Base-by-base conservation (phyloP, 73 alveolate genomes). In the Paramecium tetraurelia region DNA sequence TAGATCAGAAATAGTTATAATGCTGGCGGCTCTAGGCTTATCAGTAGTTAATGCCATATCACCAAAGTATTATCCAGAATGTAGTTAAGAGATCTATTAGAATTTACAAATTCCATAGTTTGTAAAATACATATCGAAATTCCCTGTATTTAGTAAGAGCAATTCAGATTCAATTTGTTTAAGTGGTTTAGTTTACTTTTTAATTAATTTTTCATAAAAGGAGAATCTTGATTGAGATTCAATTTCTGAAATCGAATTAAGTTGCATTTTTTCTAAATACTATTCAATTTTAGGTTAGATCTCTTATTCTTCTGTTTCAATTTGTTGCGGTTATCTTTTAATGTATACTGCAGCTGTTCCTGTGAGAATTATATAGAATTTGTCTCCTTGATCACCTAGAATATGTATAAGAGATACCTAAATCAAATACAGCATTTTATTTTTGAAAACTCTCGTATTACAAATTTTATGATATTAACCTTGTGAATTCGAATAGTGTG, bases 21-120 rank as follows among this genome's bases (percentile, higher is more conserved):
- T 87, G 4, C 84, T 87, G 2, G 93, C 93, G 10, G 72, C 71
- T 70, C 93, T 87, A 16, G 93, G 93, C 40, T 87, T 69, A 69
- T 87, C 86, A 70, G 59, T 87, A 7, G 68, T 24, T 41, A 87
- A 87, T 4, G 93, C 93, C 48, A 68, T 69, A 18, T 87, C 93
- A 69, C 93, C 93, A 87, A 87, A 87, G 44, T 75, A 59, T 43
- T 41, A 14, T 8, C 93, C 93, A 69, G 89, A 21, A 12, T 40
- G 71, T 20, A 40, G 31, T 36, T 63, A 59, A 18, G 85, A 36
- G 14, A 87, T 72, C 20, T 58, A 87, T 7, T 48, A 58, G 7
- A 69, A 58, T 68, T 68, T 41, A 36, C 72, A 35, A 14, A 36
- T 36, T 40, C 36, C 72, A 6, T 68, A 33, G 3, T 20, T 40